Base-by-base conservation (phyloP, 176 grass and related monocot genomes). In the Eragrostis curvula region DNA sequence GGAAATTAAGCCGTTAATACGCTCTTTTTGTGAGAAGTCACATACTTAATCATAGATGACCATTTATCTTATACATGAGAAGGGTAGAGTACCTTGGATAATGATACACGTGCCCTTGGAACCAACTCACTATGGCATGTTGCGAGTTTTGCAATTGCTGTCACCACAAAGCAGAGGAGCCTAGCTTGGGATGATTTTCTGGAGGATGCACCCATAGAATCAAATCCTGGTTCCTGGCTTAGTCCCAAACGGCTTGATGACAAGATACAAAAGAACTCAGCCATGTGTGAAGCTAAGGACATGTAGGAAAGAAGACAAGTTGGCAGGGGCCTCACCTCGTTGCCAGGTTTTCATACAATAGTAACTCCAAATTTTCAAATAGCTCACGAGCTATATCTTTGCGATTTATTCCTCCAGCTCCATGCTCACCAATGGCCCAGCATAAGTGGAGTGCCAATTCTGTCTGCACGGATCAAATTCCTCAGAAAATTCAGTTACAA, bases 151-250 rank as follows among this genome's bases (percentile, higher is more conserved):
- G 89, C 87, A 78, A 94, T 99, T 59, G 93, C 93, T 27, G 93
- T 96, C 75, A 96, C 96, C 68, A 94, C 93, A 92, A 96, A 96
- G 77, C 92, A 99, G 81, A 99, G 93, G 32, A 96, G 85, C 84
- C 96, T 92, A 61, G 91, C 82, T 87, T 96, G 87, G 20, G 89
- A 93, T 50, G 93, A 90, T 60, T 90, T 99, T 80, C 87, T 73
- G 63, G 84, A 93, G 59, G 91, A 75, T 30, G 85, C 75, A 84
- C 79, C 77, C 85, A 87, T 90, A 60, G 84, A 87, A 80, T 94
- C 88, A 77, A 90, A 87, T 81, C 87, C 85, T 80, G 83, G 74
- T 9, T 95, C 92, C 72, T 95, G 96, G 74, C 68, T 93, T 84
- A 89, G 77, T 80, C 85, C 85, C 85, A 98, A 74, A 74, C 82